A percentile compares a stretch with the other conserved stretches of the same genome.
phyloP scores from a whole-genome alignment of 495 filamentous ascomycete genomes.

The Trichoderma reesei region DNA sequence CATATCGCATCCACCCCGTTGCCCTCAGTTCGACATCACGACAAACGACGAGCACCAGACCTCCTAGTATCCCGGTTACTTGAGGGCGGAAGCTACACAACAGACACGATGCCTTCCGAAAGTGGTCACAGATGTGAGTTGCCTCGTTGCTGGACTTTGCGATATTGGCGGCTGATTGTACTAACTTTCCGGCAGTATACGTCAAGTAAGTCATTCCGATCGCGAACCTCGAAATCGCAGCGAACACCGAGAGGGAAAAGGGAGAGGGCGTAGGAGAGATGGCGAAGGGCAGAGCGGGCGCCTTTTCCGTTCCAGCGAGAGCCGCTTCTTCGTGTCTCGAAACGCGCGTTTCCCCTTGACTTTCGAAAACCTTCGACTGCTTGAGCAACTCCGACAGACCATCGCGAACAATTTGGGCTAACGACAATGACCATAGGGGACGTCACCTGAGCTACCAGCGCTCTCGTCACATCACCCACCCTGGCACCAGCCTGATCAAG shows the following conservation, averaged over 20 bases:
- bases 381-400: not conserved
- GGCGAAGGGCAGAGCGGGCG: not conserved
- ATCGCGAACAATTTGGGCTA: slow-evolving; percentile 16
- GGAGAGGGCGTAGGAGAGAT: not conserved
- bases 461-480: slow-evolving; percentile 72
- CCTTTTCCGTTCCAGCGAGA: not conserved
- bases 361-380: not conserved
- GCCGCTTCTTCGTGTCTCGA: not conserved
- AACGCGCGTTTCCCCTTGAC: not conserved
- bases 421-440: slow-evolving; percentile 48
- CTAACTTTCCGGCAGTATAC: slow-evolving; percentile 55
- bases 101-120: slow-evolving; percentile 71
- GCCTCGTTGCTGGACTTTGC: slow-evolving; percentile 4
- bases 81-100: slow-evolving; percentile 24
- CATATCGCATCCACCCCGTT: slow-evolving; percentile 17
- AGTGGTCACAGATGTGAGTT: slow-evolving; percentile 76
- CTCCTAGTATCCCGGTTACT: slow-evolving; percentile 22
- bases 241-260: not conserved
- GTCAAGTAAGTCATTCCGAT: slow-evolving; percentile 66
- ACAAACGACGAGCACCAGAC: slow-evolving; percentile 10
- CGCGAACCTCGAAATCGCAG: slow-evolving; percentile 9
- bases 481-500: slow-evolving; percentile 82
- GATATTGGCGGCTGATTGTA: slow-evolving; percentile 13
- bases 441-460: slow-evolving; percentile 93
- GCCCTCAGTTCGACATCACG: slow-evolving; percentile 16